phyloP scores from a whole-genome alignment of 176 grass and related monocot genomes.

The Chrysopogon serrulatus region DNA sequence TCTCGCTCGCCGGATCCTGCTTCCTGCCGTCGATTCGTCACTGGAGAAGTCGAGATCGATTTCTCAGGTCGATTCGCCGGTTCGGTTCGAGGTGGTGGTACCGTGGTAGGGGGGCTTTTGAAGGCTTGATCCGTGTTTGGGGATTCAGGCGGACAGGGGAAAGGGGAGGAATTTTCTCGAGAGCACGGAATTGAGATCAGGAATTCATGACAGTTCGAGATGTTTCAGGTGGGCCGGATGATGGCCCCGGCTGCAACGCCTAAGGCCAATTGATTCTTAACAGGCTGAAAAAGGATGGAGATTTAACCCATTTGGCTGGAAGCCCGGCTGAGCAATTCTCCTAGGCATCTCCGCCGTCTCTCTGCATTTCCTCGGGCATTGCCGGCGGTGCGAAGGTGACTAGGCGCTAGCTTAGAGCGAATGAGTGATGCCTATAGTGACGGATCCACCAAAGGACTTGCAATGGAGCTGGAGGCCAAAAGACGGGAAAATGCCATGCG shows the following conservation, averaged over 20 bases:
- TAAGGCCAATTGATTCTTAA: not conserved
- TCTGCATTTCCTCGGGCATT: no score
- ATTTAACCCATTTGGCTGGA: not conserved
- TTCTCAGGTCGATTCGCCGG: not conserved
- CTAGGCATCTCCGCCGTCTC: no score
- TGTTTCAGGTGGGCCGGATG: not conserved
- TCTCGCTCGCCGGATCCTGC: not conserved
- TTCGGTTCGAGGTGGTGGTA: not conserved
- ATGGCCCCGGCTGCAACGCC: no score
- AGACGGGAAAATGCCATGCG: no score
- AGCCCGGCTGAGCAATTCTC: no score
- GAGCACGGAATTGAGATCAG: not conserved
- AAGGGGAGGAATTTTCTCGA: constrained; percentile 3
- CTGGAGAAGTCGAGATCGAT: no score
- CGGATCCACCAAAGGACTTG: no score
- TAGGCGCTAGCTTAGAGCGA: no score
- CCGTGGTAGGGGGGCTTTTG: not conserved
- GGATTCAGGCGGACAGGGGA: not conserved
- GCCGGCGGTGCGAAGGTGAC: no score
- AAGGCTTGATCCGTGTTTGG: not conserved
- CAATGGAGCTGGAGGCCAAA: no score
- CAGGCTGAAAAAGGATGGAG: not conserved
- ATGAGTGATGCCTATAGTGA: no score
- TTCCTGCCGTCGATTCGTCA: not conserved
- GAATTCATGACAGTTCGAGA: not conserved